These are phyloP conservation scores for Abortiporus biennis DNA, from an alignment of 1,284 basidiomycete species.

Conservation along the genomic window DNA sequence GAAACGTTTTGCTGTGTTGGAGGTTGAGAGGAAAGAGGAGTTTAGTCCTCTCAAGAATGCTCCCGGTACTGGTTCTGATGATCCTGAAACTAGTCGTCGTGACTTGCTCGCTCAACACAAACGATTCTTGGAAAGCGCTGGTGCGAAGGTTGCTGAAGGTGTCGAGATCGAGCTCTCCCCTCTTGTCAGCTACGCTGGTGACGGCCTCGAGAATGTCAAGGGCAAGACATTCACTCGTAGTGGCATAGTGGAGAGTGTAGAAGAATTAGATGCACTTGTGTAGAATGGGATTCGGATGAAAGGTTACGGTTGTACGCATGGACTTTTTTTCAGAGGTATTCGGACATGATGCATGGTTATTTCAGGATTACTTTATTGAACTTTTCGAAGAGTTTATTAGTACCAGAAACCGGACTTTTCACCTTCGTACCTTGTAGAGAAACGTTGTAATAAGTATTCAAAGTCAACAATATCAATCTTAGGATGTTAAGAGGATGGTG, in stretches of 20 bases:
- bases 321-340: too few species aligned
- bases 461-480: too few species aligned
- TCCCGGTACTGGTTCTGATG: constrained; percentile 90
- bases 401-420: too few species aligned
- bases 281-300: constrained; percentile 12
- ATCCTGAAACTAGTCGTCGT: constrained; percentile 83
- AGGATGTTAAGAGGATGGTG: too few species aligned
- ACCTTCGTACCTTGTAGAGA: too few species aligned
- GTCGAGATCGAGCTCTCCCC: constrained; percentile 93
- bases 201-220: constrained; percentile 78
- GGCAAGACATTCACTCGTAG: constrained; percentile 73
- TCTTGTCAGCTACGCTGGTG: constrained; percentile 84
- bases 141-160: constrained; percentile 63
- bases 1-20: constrained; percentile 79
- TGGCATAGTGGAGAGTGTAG: constrained; percentile 40
- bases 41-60: constrained; percentile 99
- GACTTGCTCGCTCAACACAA: constrained; percentile 91
- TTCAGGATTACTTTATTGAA: too few species aligned
- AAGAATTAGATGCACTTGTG: constrained; percentile 45
- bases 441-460: too few species aligned
- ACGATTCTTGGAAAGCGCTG: constrained; percentile 78
- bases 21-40: constrained; percentile 86
- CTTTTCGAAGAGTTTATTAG: too few species aligned
- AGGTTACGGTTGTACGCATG: constrained; percentile 1
- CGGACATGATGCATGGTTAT: too few species aligned